A percentile compares a stretch with the other conserved stretches of the same genome.
phyloP scores from a whole-genome alignment of 306 rosid genomes.

The Quercus dentata region DNA sequence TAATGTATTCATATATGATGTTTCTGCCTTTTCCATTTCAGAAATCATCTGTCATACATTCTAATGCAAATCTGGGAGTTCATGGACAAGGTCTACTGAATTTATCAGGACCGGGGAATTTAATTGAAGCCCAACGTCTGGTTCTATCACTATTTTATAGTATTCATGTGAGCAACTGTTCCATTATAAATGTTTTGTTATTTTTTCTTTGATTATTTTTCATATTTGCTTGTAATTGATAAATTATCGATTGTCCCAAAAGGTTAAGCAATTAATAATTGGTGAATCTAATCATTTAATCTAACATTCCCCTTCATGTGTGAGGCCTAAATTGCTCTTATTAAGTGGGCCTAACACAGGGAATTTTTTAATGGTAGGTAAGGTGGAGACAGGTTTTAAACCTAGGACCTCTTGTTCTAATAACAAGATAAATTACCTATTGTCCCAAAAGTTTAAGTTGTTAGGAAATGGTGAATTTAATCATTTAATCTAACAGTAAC shows the following conservation, averaged over 20 bases:
- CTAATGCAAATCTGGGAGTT: conserved; percentile 99
- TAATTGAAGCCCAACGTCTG: conserved; percentile 96
- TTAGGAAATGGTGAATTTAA: background rate
- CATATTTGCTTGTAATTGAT: background rate
- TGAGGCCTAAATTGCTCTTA: too few relatives aligned
- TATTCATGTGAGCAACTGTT: conserved; percentile 67
- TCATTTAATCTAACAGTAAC: background rate
- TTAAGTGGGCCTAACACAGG: too few relatives aligned
- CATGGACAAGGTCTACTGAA: conserved; percentile 97
- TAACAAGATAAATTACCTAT: too few relatives aligned
- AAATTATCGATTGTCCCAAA: too few relatives aligned
- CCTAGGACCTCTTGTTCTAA: too few relatives aligned
- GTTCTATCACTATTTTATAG: conserved; percentile 89
- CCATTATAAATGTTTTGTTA: background rate
- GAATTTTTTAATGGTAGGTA: too few relatives aligned
- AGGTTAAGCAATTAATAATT: too few relatives aligned
- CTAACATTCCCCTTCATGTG: too few relatives aligned
- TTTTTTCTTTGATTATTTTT: background rate
- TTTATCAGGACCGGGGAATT: conserved; percentile 90
- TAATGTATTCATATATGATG: conserved; percentile 18
- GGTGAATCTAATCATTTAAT: too few relatives aligned
- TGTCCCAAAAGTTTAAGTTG: too few relatives aligned
- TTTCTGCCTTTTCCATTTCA: conserved; percentile 32
- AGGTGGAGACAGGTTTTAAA: too few relatives aligned
- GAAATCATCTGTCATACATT: conserved; percentile 94